Evolutionary conservation across 805 yeast genomes (phyloP), one percentile per base, ranked within the genome.

Genomic region (Nakazawaea ishiwadae): DNA sequence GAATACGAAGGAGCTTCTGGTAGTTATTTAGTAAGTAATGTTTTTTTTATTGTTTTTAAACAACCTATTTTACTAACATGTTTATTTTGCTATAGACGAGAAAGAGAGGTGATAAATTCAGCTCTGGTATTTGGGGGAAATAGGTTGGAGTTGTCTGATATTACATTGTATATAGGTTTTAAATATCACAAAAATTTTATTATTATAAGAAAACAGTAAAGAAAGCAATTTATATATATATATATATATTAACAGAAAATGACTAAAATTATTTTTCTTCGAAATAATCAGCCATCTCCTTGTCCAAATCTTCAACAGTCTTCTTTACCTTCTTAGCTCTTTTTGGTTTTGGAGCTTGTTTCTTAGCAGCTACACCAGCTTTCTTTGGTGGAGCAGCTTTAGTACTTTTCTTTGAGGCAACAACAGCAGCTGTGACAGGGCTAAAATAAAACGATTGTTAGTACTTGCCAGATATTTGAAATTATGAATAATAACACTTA

Each of bases 221-320:
- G 33, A 18, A 17, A 37, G 12, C n/a, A n/a, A n/a, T n/a, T n/a
- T n/a, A n/a, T n/a, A n/a, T n/a, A n/a, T n/a, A n/a, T n/a, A n/a
- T n/a, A n/a, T n/a, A n/a, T n/a, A n/a, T n/a, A n/a, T n/a, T n/a
- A n/a, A n/a, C n/a, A n/a, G n/a, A n/a, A n/a, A n/a, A n/a, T n/a
- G n/a, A n/a, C n/a, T n/a, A 37, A 18, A 15, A 20, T 21, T 16
- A 37, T 34, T 66, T 65, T 50, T 66, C 69, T 48, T 79, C 80
- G 54, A 91, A 90, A 69, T 91, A 91, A 60, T 90, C 98, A 48
- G 89, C 84, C 99, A 93, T 91, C 70, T 91, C 98, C 61, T 90
- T 96, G 67, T 93, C 99, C 59, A 91, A 79, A 67, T 93, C 91
- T 63, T 86, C 98, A 49, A 85, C 73, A 40, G 96, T 80, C 76